A percentile compares a stretch with the other conserved stretches of the same genome.
phyloP scores from a whole-genome alignment of 495 filamentous ascomycete genomes.

The Talaromyces adpressus region DNA sequence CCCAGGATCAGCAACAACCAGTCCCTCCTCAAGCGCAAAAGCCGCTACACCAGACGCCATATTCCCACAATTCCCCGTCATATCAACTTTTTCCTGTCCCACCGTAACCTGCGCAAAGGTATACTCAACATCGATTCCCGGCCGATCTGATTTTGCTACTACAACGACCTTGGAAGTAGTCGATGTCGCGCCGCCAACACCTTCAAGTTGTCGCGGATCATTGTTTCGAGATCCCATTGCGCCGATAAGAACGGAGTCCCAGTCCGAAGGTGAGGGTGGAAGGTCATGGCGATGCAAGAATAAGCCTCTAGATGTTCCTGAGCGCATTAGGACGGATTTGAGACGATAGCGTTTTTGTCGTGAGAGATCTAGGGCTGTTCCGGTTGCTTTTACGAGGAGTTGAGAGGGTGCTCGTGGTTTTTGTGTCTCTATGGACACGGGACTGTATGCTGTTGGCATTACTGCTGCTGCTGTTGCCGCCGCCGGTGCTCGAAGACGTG shows the following conservation, averaged over 20 bases:
- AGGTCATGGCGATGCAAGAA: constrained; percentile 27
- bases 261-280: constrained; percentile 13
- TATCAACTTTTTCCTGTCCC: constrained; percentile 23
- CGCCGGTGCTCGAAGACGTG: neutral
- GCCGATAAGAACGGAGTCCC: constrained; percentile 24
- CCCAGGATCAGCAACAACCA: constrained; percentile 16
- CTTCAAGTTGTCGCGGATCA: constrained; percentile 24
- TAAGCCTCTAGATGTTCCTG: constrained; percentile 32
- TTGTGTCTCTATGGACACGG: neutral
- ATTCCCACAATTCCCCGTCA: constrained; percentile 36
- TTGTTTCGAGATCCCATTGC: constrained; percentile 22
- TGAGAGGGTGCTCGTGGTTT: neutral
- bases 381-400: neutral
- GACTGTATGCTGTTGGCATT: neutral
- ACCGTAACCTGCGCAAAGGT: constrained; percentile 30
- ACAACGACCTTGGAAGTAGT: constrained; percentile 35
- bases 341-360: constrained; percentile 9
- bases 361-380: neutral
- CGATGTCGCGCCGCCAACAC: constrained; percentile 30
- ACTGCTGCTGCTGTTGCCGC: neutral
- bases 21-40: constrained; percentile 28
- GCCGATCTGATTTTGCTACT: constrained; percentile 19
- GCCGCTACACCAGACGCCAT: constrained; percentile 30
- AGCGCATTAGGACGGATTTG: constrained; percentile 30
- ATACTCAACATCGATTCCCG: constrained; percentile 29